These are phyloP conservation scores for Noccaea bulbosa DNA, from an alignment of 345 rosid species.

Conservation along the genomic window DNA sequence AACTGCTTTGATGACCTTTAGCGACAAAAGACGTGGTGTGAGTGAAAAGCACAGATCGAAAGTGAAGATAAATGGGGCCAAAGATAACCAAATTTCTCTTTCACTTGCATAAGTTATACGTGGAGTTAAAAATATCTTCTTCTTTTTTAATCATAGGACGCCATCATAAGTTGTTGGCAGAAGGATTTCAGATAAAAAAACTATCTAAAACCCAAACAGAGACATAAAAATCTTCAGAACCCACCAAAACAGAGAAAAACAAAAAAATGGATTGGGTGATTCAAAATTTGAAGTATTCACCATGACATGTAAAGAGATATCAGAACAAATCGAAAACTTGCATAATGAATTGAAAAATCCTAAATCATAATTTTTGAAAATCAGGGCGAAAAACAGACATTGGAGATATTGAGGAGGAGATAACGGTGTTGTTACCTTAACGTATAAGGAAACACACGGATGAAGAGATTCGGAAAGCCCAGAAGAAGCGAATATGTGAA, in stretches of 20 bases:
- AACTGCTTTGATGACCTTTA: not conserved
- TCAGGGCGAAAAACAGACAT: slow-evolving; percentile 7
- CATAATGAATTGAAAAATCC: not conserved
- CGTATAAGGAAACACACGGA: slow-evolving; percentile 20
- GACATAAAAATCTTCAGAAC: not conserved
- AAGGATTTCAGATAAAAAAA: slow-evolving; percentile 6
- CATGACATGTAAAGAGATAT: not conserved
- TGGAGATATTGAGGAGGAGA: slow-evolving; percentile 17
- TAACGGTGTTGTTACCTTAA: slow-evolving; percentile 8
- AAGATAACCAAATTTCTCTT: slow-evolving; percentile 5
- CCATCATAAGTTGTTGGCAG: slow-evolving; percentile 27
- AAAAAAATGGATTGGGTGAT: not conserved
- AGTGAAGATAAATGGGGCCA: slow-evolving; percentile 31
- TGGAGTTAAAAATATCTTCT: not conserved
- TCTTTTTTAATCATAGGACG: not conserved
- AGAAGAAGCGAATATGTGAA: slow-evolving; percentile 6
- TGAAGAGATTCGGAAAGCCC: slow-evolving; percentile 16
- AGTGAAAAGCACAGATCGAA: slow-evolving; percentile 6
- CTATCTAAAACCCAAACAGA: slow-evolving; percentile 31
- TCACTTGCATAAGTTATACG: slow-evolving; percentile 18
- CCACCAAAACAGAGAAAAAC: not conserved
- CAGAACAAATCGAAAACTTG: not conserved
- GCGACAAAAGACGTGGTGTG: slow-evolving; percentile 33
- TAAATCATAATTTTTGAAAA: not conserved
- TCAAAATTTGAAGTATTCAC: not conserved